Evolutionary conservation across 1,139 yeast species (phyloP), one percentile per base, ranked within the genome.

Genomic region (Eremothecium sinecaudum): DNA sequence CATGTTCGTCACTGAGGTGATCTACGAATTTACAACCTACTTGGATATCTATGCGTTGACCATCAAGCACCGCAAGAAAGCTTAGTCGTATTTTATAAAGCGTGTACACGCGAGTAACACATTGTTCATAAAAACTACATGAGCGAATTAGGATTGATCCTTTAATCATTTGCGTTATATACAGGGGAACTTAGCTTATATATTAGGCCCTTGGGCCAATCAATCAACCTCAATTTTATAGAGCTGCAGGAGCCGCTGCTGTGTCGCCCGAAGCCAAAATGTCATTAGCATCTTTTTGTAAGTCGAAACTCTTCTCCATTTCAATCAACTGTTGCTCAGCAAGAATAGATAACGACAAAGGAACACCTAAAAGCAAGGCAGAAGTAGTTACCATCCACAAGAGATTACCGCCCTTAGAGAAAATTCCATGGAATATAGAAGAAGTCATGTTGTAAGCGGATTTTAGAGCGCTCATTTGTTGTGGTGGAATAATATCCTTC

Each of bases 281-380:
- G 46, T 80, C 92, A 55, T 78, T 83, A 24, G 92, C 83, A 42
- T 83, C 79, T 62, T 81, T 86, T 58, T 80, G 87, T 58, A 84
- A 69, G 49, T 80, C 76, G 71, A 86, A 78, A 58, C 84, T 93
- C 67, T 82, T 83, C 67, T 87, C 96, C 80, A 84, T 74, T 64
- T 87, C 96, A 59, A 78, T 77, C 58, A 87, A 72, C 66, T 87
- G 96, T 54, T 86, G 90, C 67, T 87, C 98, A 43, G 87, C 77
- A 53, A 87, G 71, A 48, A 87, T 81, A 35, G 95, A 82, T 55
- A 90, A 69, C 5, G 95, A 79, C 50, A 84, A 69, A 43, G 98
- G 98, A 37, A 86, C 94, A 56, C 96, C 97, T 53, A 90, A 68
- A 46, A 90, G 72, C 52, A 92, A 66, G 25, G 84, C 77, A 35